These are phyloP conservation scores for Penicillium sp. DNA, from an alignment of 2,329 filamentous ascomycete species.

Conservation along the genomic window DNA sequence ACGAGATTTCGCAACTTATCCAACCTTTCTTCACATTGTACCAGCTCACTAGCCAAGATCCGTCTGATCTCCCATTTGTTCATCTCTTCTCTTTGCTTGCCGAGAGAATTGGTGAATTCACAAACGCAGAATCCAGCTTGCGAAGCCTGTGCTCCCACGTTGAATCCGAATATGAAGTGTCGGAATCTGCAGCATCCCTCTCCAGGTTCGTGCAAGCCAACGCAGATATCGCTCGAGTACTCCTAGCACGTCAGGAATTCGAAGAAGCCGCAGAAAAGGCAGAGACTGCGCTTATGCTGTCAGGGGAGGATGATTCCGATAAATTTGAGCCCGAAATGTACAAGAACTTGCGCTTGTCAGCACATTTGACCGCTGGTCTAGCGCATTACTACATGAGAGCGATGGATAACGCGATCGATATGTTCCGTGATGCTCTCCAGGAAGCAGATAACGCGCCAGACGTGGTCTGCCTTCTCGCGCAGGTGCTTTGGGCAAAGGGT, in stretches of 20 bases:
- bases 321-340: conserved; percentile 67
- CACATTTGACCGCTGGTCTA: conserved; percentile 83
- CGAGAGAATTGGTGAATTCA: conserved; percentile 75
- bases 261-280: conserved; percentile 76
- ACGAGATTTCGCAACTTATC: conserved; percentile 68
- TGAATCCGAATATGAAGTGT: conserved; percentile 82
- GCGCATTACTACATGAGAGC: conserved; percentile 74
- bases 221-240: conserved; percentile 82
- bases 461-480: conserved; percentile 82
- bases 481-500: conserved; percentile 92
- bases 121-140: conserved; percentile 67
- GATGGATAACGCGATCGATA: conserved; percentile 72
- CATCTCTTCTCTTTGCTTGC: conserved; percentile 82
- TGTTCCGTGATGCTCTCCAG: conserved; percentile 78
- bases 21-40: conserved; percentile 87
- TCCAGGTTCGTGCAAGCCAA: conserved; percentile 81
- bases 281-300: conserved; percentile 78
- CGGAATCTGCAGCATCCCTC: conserved; percentile 76
- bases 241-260: conserved; percentile 72
- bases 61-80: conserved; percentile 71
- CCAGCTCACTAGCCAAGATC: conserved; percentile 75
- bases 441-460: conserved; percentile 80
- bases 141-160: conserved; percentile 69
- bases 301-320: conserved; percentile 71
- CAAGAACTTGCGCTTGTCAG: conserved; percentile 75